Percentiles rank a stretch among this genome's conserved stretches.
Conservation (phyloP, 2,329 filamentous ascomycete species). For the Aaosphaeria arxii region DNA sequence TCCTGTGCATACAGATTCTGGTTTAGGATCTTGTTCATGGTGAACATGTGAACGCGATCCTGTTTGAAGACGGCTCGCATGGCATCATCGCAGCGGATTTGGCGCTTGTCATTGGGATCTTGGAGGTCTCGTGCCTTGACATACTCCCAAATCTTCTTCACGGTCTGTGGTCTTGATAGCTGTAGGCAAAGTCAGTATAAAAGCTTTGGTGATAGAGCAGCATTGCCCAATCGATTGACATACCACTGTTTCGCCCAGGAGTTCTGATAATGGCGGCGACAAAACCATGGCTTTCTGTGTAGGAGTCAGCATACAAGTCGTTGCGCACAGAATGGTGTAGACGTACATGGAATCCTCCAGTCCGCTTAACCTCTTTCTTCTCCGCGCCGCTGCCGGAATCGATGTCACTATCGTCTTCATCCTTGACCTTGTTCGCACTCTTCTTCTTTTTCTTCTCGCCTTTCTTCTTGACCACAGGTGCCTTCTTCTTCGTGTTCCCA, state of each 20-base stretch:
- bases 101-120: conserved; percentile 85
- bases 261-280: conserved; percentile 64
- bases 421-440: conserved; percentile 67
- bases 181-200: conserved; percentile 38
- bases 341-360: conserved; percentile 83
- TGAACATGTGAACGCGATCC: conserved; percentile 94
- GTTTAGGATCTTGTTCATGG: conserved; percentile 95
- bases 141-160: conserved; percentile 95
- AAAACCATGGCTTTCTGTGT: conserved; percentile 69
- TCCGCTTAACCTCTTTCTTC: conserved; percentile 68
- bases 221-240: conserved; percentile 23
- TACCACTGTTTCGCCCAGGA: conserved; percentile 69
- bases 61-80: conserved; percentile 92
- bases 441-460: conserved; percentile 65
- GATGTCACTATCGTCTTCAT: conserved; percentile 76
- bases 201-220: not conserved
- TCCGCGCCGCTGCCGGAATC: conserved; percentile 59
- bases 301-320: conserved; percentile 32
- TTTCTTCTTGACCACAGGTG: conserved; percentile 61
- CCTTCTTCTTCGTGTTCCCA: conserved; percentile 59
- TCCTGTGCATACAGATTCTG: conserved; percentile 85
- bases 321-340: not conserved
- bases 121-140: conserved; percentile 87
- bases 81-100: conserved; percentile 87
- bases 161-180: conserved; percentile 90